Base-by-base conservation (phyloP, 2,329 filamentous ascomycete species). In the Fusarium brevicatenulatum region DNA sequence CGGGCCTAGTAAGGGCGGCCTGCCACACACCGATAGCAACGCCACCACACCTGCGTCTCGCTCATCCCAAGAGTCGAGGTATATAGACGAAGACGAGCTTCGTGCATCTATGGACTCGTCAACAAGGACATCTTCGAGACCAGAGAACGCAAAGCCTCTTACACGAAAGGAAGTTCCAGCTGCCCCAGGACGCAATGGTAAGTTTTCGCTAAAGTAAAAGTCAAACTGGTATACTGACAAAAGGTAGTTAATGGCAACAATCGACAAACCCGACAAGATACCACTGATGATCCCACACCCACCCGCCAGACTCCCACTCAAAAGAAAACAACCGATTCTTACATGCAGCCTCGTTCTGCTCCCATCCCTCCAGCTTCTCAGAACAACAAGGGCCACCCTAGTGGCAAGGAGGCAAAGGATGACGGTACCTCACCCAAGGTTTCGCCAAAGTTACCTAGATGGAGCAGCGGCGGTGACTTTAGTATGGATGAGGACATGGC, bases 401-500 rank as follows among this genome's bases (percentile, higher is more conserved):
- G 80, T 37, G 80, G 78, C 61, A 88, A 88, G 70, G 88, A 89
- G 53, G 84, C 88, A 28, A 84, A 84, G 76, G 79, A 83, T 68
- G 78, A 80, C 28, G 72, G 74, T 43, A 75, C 69, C 77, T 87
- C 81, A 68, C 84, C 81, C 72, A 88, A 89, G 73, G 81, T 82
- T 43, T 93, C 92, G 15, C 91, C 92, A 15, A 91, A 91, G 76
- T 84, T 94, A 70, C 90, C 92, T 73, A 88, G 91, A 77, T 93
- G 89, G 89, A 97, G 92, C 81, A 88, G 89, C 47, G 94, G 93
- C 58, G 94, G 91, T 61, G 95, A 97, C 73, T 96, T 98, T 78
- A 96, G 93, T 67, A 91, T 97, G 91, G 95, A 98, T 73, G 95
- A 98, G 81, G 96, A 98, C 79, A 94, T 98, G 90, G 93, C 93